Percentiles rank a stretch among this genome's conserved stretches.
phyloP scores from a whole-genome alignment of 768 basidiomycete genomes.

The Crucibulum laeve region DNA sequence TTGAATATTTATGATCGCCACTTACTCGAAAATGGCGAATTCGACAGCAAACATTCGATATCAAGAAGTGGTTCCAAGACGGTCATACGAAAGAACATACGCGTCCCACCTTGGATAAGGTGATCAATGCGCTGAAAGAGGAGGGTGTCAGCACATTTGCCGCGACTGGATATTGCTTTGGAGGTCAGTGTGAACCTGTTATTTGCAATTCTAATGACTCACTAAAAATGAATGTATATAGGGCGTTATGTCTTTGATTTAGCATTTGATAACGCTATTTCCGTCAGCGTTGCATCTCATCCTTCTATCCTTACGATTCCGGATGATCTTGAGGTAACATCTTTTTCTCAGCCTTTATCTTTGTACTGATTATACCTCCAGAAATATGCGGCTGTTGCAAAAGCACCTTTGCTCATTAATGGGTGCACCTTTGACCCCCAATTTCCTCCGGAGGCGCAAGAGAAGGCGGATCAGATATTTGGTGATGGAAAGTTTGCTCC shows the following conservation, averaged over 20 bases:
- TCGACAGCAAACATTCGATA: slow-evolving; percentile 29
- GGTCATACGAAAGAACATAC: slow-evolving; percentile 35
- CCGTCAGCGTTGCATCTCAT: slow-evolving; percentile 49
- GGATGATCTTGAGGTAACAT: slow-evolving; percentile 52
- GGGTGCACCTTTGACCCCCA: slow-evolving; percentile 47
- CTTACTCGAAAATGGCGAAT: not conserved
- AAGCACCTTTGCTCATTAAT: slow-evolving; percentile 64
- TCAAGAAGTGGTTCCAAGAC: slow-evolving; percentile 36
- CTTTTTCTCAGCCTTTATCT: not conserved
- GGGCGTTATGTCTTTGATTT: slow-evolving; percentile 59
- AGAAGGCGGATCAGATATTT: slow-evolving; percentile 44
- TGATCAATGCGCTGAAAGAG: slow-evolving; percentile 51
- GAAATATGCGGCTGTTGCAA: slow-evolving; percentile 42
- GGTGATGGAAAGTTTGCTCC: slow-evolving; percentile 39
- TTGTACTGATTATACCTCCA: slow-evolving; percentile 12
- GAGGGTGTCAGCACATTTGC: slow-evolving; percentile 55
- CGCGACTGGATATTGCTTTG: slow-evolving; percentile 68
- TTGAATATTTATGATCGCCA: too few relatives aligned
- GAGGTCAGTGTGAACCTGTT: slow-evolving; percentile 32
- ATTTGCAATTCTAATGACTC: not conserved
- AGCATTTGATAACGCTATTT: slow-evolving; percentile 47
- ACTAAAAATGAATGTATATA: slow-evolving; percentile 12
- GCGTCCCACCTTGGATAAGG: slow-evolving; percentile 49
- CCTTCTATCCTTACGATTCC: slow-evolving; percentile 59
- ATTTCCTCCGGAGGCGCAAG: slow-evolving; percentile 45